phyloP scores from a whole-genome alignment of 2,329 filamentous ascomycete species.

The Venturia nashicola region DNA sequence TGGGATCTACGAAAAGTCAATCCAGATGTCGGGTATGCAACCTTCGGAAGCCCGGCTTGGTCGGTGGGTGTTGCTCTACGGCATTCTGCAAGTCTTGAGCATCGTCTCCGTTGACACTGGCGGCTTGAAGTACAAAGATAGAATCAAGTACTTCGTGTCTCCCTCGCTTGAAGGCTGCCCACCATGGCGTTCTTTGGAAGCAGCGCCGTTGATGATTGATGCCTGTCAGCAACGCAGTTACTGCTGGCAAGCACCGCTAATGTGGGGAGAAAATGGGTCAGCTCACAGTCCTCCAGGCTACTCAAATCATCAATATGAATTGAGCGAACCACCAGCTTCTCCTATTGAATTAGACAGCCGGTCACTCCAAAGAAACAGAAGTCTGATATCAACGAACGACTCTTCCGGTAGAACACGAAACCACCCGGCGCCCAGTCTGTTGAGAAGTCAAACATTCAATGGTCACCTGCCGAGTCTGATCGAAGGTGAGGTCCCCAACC shows the following conservation, averaged over 20 bases:
- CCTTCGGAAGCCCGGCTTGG: conserved; percentile 30
- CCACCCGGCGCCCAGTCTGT: background rate
- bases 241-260: conserved; percentile 11
- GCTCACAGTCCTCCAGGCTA: conserved; percentile 6
- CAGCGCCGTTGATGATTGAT: conserved; percentile 9
- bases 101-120: conserved; percentile 29
- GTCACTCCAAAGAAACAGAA: background rate
- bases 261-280: conserved; percentile 3
- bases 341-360: background rate
- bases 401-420: background rate
- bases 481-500: background rate
- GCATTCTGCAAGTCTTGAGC: conserved; percentile 28
- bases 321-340: background rate
- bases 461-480: background rate
- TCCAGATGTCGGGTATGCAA: conserved; percentile 13
- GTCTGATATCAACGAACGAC: background rate
- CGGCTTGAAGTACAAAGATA: conserved; percentile 24
- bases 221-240: conserved; percentile 9
- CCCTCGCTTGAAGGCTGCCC: conserved; percentile 17
- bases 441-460: background rate
- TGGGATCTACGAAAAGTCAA: conserved; percentile 26
- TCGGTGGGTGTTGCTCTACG: conserved; percentile 31
- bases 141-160: conserved; percentile 28
- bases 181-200: conserved; percentile 13
- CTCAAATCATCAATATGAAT: conserved; percentile 7